A percentile compares a stretch with the other conserved stretches of the same genome.
Evolutionary conservation across 352 stramenopile species (phyloP).

Genomic region (Globisporangium perplexum): DNA sequence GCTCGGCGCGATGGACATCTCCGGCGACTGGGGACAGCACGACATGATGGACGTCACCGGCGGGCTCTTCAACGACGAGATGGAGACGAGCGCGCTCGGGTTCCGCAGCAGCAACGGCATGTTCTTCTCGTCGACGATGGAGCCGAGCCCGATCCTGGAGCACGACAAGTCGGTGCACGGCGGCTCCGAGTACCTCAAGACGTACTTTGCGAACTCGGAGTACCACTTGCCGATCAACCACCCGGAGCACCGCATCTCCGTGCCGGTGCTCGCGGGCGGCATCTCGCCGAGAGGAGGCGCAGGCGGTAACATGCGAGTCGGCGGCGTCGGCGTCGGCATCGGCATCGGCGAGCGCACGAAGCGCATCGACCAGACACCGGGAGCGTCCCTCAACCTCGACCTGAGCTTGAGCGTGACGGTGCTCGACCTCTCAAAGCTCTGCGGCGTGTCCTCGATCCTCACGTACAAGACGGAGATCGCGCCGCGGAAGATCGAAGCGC

Average conservation of each 20-base stretch:
- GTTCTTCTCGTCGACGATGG: conserved; percentile 32
- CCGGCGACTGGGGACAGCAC: conserved; percentile 43
- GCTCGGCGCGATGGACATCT: conserved; percentile 46
- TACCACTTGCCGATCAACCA: conserved; percentile 69
- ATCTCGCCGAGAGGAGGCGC: conserved; percentile 41
- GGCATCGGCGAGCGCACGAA: conserved; percentile 25
- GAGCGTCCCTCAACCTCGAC: conserved; percentile 42
- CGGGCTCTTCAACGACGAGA: conserved; percentile 12
- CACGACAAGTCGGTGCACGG: conserved; percentile 52
- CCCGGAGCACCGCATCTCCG: conserved; percentile 54
- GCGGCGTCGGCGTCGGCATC: background rate
- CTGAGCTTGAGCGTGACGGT: conserved; percentile 66
- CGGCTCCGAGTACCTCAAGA: conserved; percentile 68
- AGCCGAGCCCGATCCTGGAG: conserved; percentile 16
- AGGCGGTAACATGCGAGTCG: background rate
- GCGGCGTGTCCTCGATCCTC: conserved; percentile 65
- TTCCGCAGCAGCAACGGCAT: conserved; percentile 16
- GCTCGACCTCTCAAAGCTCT: conserved; percentile 70
- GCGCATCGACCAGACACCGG: conserved; percentile 35
- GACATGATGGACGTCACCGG: conserved; percentile 27
- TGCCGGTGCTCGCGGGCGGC: conserved; percentile 23
- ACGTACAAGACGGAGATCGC: conserved; percentile 53
- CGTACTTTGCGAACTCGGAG: conserved; percentile 62
- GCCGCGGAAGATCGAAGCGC: conserved; percentile 15
- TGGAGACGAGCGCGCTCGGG: background rate